These are phyloP conservation scores for Claviceps spartinae DNA, from an alignment of 2,329 filamentous ascomycete species.

Conservation along the genomic window DNA sequence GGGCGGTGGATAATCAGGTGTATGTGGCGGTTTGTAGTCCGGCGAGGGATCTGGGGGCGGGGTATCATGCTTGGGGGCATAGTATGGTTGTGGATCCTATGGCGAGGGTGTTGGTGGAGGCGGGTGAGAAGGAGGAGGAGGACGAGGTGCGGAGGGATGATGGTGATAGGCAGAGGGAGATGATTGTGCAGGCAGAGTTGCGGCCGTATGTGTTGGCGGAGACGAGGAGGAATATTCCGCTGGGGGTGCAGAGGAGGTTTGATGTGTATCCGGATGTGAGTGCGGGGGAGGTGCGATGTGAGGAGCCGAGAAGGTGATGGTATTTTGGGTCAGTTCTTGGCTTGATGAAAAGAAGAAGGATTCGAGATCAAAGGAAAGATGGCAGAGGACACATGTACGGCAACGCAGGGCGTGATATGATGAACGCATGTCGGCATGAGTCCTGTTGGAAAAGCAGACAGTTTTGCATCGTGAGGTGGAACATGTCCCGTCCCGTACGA, in stretches of 20 bases:
- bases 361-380: not conserved
- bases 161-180: slow-evolving; percentile 65
- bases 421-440: no score
- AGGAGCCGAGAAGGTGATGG: slow-evolving; percentile 13
- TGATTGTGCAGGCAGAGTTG: slow-evolving; percentile 61
- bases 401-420: no score
- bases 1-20: slow-evolving; percentile 86
- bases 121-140: slow-evolving; percentile 69
- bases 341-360: not conserved
- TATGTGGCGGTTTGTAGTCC: slow-evolving; percentile 91
- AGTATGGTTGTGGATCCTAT: slow-evolving; percentile 80
- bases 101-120: slow-evolving; percentile 66
- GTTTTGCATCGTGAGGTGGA: no score
- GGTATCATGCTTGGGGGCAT: slow-evolving; percentile 87
- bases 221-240: slow-evolving; percentile 69
- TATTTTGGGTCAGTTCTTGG: not conserved
- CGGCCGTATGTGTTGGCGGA: slow-evolving; percentile 55
- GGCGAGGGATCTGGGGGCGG: slow-evolving; percentile 61
- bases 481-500: no score
- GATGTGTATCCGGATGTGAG: slow-evolving; percentile 92
- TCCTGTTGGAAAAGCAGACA: no score
- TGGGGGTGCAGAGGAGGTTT: slow-evolving; percentile 75
- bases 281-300: slow-evolving; percentile 33
- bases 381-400: no score
- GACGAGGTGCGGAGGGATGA: slow-evolving; percentile 69